These are phyloP conservation scores for Glebionis coronaria DNA, from an alignment of 129 eudicot species.

Conservation along the genomic window DNA sequence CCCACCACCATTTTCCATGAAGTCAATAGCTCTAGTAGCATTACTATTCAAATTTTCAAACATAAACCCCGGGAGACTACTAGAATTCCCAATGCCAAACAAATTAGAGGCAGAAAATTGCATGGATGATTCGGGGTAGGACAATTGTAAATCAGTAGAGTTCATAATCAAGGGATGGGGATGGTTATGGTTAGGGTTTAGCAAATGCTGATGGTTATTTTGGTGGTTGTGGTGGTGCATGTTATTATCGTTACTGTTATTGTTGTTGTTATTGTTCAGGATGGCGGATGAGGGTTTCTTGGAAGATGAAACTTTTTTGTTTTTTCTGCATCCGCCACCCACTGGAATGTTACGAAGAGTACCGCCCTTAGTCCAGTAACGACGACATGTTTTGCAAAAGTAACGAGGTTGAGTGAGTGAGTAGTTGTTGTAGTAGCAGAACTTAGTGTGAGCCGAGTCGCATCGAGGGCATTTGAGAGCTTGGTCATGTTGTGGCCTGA, in stretches of 20 bases:
- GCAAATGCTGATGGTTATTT: constrained; percentile 16
- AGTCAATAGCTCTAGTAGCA: constrained; percentile 46
- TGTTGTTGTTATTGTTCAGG: not conserved
- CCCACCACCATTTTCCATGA: constrained; percentile 49
- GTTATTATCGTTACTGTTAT: not conserved
- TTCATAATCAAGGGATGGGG: constrained; percentile 29
- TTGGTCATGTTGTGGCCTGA: constrained; percentile 85
- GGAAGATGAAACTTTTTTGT: constrained; percentile 57
- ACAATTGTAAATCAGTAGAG: constrained; percentile 59
- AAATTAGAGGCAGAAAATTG: constrained; percentile 40
- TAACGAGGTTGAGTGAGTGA: constrained; percentile 90
- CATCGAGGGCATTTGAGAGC: constrained; percentile 88
- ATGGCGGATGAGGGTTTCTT: constrained; percentile 38
- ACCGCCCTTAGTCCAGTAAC: constrained; percentile 98
- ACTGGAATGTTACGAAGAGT: constrained; percentile 93
- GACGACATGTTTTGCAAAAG: constrained; percentile 91
- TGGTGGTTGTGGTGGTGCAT: constrained; percentile 8
- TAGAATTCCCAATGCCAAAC: constrained; percentile 43
- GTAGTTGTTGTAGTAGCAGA: constrained; percentile 98
- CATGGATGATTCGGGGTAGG: constrained; percentile 48
- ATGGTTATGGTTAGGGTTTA: constrained; percentile 14
- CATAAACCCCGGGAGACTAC: constrained; percentile 32
- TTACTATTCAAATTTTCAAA: constrained; percentile 29
- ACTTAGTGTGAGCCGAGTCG: constrained; percentile 89
- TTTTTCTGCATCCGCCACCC: constrained; percentile 95